Conservation (phyloP, 2,329 filamentous ascomycete species). For the Aspergillus chevalieri region DNA sequence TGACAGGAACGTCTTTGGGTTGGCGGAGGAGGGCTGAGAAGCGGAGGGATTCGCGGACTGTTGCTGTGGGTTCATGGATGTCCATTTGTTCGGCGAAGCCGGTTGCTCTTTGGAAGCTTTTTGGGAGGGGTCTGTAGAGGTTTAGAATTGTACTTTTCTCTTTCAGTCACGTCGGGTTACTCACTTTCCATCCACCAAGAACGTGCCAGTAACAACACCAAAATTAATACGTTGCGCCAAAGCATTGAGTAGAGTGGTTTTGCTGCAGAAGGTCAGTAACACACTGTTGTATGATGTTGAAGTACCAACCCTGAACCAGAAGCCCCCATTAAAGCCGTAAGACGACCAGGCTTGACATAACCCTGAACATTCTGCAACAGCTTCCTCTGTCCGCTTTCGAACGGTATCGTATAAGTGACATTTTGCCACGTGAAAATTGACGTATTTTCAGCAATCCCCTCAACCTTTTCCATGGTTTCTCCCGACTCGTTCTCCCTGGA, state of each 20-base stretch:
- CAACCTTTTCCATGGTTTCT: slow-evolving; percentile 26
- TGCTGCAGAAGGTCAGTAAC: slow-evolving; percentile 25
- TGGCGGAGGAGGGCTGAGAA: slow-evolving; percentile 63
- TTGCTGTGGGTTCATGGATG: slow-evolving; percentile 60
- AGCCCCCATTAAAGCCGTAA: slow-evolving; percentile 75
- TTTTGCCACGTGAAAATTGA: slow-evolving; percentile 80
- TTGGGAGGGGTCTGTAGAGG: slow-evolving; percentile 31
- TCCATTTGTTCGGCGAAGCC: slow-evolving; percentile 60
- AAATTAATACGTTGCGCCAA: slow-evolving; percentile 42
- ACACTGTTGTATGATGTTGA: neutral
- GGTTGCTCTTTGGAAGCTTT: slow-evolving; percentile 48
- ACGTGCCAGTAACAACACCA: slow-evolving; percentile 39
- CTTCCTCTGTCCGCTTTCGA: slow-evolving; percentile 37
- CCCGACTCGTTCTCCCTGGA: slow-evolving; percentile 12
- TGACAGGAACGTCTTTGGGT: slow-evolving; percentile 47
- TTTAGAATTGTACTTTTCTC: slow-evolving; percentile 5
- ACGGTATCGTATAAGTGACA: slow-evolving; percentile 63
- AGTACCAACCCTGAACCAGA: slow-evolving; percentile 50
- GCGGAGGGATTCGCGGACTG: slow-evolving; percentile 59
- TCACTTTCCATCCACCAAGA: slow-evolving; percentile 42
- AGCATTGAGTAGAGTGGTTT: slow-evolving; percentile 44
- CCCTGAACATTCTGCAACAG: slow-evolving; percentile 60
- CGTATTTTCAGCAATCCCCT: slow-evolving; percentile 57
- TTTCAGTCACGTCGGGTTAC: slow-evolving; percentile 1
- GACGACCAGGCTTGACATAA: slow-evolving; percentile 68